These are phyloP conservation scores for Torulaspora quercuum DNA, from an alignment of 805 yeast species.

Conservation along the genomic window DNA sequence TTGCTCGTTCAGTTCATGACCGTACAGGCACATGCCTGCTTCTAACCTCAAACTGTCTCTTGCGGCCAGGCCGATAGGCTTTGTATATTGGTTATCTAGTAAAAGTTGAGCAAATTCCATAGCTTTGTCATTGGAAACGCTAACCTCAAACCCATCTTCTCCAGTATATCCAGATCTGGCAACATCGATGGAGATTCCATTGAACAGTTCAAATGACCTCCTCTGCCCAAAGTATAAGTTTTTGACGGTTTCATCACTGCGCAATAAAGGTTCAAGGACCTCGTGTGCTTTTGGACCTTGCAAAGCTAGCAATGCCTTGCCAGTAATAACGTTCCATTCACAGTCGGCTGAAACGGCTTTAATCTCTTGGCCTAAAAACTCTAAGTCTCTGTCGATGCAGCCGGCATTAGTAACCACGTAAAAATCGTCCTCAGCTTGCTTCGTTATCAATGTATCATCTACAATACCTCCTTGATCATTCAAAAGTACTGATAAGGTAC, in stretches of 20 bases:
- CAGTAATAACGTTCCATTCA: constrained; percentile 51
- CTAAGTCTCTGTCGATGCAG: constrained; percentile 75
- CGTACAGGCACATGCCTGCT: constrained; percentile 98
- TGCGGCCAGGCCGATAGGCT: constrained; percentile 96
- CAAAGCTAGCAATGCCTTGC: constrained; percentile 71
- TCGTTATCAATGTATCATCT: constrained; percentile 89
- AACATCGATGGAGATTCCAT: constrained; percentile 56
- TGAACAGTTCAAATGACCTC: constrained; percentile 37
- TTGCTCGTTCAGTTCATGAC: constrained; percentile 78
- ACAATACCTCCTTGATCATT: constrained; percentile 79
- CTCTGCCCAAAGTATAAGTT: constrained; percentile 71
- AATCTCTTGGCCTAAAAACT: constrained; percentile 56
- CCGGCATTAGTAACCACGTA: constrained; percentile 97
- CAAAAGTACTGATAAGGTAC: constrained; percentile 75
- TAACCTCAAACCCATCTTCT: constrained; percentile 95
- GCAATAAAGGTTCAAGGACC: constrained; percentile 61
- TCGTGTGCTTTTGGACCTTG: constrained; percentile 89
- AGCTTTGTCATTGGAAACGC: constrained; percentile 62
- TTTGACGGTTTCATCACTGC: constrained; percentile 41
- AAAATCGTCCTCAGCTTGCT: constrained; percentile 59
- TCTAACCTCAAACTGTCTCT: constrained; percentile 92
- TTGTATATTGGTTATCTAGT: constrained; percentile 52
- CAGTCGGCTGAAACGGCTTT: constrained; percentile 36
- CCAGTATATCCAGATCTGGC: constrained; percentile 98
- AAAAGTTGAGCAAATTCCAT: constrained; percentile 58